These are phyloP conservation scores for Phytophthora megakarya DNA, from an alignment of 352 stramenopile species.

Conservation along the genomic window DNA sequence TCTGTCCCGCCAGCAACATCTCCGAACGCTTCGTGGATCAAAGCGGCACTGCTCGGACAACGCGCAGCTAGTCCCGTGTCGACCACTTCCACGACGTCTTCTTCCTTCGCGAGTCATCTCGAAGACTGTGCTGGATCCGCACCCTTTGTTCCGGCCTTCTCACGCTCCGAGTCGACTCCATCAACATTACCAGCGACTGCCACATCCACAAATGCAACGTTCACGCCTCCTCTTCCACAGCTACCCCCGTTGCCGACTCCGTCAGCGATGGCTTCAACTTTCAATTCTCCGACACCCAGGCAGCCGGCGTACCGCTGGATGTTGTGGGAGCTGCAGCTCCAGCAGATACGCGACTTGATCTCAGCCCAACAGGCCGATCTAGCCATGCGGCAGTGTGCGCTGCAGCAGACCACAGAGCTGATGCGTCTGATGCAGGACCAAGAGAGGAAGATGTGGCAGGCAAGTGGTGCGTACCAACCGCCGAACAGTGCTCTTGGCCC, in stretches of 20 bases:
- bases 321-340: constrained; percentile 27
- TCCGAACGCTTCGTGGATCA: constrained; percentile 27
- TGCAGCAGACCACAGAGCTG: constrained; percentile 26
- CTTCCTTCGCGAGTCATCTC: background rate
- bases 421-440: constrained; percentile 25
- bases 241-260: background rate
- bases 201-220: background rate
- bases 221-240: background rate
- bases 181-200: background rate
- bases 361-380: constrained; percentile 27
- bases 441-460: constrained; percentile 10
- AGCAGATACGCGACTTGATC: constrained; percentile 24
- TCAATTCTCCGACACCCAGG: constrained; percentile 7
- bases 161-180: background rate
- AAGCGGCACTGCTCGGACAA: constrained; percentile 13
- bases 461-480: background rate
- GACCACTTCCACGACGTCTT: background rate
- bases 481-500: background rate
- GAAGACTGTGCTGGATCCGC: background rate
- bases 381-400: constrained; percentile 16
- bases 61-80: background rate
- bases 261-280: background rate
- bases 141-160: background rate
- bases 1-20: constrained; percentile 19
- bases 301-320: constrained; percentile 21